phyloP scores from a whole-genome alignment of 371 early-diverging fungal species.

The Basidiobolus meristosporus region DNA sequence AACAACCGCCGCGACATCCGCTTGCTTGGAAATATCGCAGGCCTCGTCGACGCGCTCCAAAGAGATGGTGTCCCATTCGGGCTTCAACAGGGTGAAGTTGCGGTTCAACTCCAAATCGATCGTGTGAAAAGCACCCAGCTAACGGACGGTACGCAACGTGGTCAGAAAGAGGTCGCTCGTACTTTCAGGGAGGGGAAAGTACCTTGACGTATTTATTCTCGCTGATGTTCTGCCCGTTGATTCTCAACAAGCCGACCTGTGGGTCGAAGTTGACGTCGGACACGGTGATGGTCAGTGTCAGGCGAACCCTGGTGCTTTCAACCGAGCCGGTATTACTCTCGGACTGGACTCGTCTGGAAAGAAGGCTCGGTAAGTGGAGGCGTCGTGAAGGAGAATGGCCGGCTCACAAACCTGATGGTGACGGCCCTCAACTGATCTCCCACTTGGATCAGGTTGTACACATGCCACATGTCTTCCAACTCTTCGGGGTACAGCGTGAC shows the following conservation, averaged over 20 bases:
- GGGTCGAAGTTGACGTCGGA: constrained; percentile 79
- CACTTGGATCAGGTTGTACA: constrained; percentile 77
- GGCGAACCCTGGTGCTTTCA: constrained; percentile 61
- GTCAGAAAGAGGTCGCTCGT: neutral
- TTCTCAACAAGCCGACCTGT: constrained; percentile 60
- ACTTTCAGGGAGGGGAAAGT: neutral
- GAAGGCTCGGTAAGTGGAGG: neutral
- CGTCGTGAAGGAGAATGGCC: neutral
- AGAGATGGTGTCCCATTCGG: constrained; percentile 84
- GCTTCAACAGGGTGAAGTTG: constrained; percentile 69
- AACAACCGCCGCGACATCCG: constrained; percentile 88
- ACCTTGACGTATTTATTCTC: constrained; percentile 87
- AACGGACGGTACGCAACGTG: neutral
- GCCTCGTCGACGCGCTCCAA: constrained; percentile 74
- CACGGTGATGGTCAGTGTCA: constrained; percentile 70
- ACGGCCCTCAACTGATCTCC: constrained; percentile 84
- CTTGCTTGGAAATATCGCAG: constrained; percentile 77
- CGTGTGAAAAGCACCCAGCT: constrained; percentile 90
- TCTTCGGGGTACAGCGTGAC: constrained; percentile 70
- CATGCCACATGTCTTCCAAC: constrained; percentile 95
- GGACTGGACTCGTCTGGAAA: constrained; percentile 56
- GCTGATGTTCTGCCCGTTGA: constrained; percentile 68
- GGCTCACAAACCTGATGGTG: constrained; percentile 3
- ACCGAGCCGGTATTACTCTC: constrained; percentile 76
- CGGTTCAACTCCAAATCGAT: constrained; percentile 82